Base-by-base conservation (phyloP, 805 yeast genomes). In the Ogataea siamensis region DNA sequence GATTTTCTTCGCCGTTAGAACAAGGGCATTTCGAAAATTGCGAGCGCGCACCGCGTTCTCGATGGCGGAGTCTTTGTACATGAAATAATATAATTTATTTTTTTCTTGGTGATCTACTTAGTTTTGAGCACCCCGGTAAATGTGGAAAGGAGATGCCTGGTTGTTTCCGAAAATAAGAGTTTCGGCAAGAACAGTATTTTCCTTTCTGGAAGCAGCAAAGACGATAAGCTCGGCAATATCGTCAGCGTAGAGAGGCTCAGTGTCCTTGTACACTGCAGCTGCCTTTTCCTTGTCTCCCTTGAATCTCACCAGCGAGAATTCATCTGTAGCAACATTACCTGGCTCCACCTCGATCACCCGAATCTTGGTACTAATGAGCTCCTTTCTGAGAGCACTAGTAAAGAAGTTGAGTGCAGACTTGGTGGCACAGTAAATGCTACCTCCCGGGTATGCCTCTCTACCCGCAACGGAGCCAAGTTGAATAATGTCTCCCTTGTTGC, bases 381-480 rank as follows among this genome's bases (percentile, higher is more conserved):
- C 79, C 51, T 76, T 74, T 57, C 80, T 70, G 57, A 83, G 66
- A 21, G 80, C 76, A 33, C 78, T 80, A 5, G 87, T 74, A 57
- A 83, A 83, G 0, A 85, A 80, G 57, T 80, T 77, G 9, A 83
- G 75, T 7, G 86, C 83, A 32, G 83, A 80, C 55, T 83, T 83
- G 16, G 86, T 71, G 7, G 89, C 83, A 67, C 89, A 83, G 58
- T 83, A 83, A 47, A 83, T 78, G 25, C 85, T 74, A 38, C 89
- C 89, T 44, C 86, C 86, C 19, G 87, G 87, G 62, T 83, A 82
- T 7, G 87, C 78, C 44, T 81, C 87, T 63, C 83, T 74, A 26
- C 88, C 91, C 8, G 91, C 91, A 55, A 81, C 78, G 4, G 89
- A 82, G 4, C 89, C 88, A 45, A 83, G 55, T 53, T 81, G 83